Conservation (phyloP, 257 asterid genomes). For the Forsythia suspensa region DNA sequence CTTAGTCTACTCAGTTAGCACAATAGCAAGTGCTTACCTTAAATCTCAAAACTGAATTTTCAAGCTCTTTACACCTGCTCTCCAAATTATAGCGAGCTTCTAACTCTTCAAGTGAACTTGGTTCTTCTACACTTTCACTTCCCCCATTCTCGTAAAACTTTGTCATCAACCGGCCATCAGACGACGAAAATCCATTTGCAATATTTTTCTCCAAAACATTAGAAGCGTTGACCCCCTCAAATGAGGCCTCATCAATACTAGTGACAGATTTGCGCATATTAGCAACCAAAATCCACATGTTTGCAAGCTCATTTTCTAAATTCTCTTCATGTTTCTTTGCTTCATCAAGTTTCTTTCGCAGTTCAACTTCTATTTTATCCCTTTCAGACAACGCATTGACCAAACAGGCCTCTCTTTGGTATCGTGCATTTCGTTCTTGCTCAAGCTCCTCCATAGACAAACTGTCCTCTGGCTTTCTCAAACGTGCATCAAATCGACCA, state of each 20-base stretch:
- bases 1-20: background rate
- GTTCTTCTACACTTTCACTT: conserved; percentile 24
- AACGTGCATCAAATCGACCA: conserved; percentile 32
- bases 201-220: conserved; percentile 20
- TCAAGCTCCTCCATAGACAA: conserved; percentile 64
- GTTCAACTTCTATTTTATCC: conserved; percentile 68
- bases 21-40: conserved; percentile 38
- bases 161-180: conserved; percentile 24
- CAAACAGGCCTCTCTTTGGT: conserved; percentile 77
- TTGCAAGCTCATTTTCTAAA: conserved; percentile 66
- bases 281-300: conserved; percentile 63
- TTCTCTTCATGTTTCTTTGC: conserved; percentile 63
- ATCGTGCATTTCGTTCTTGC: conserved; percentile 58
- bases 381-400: conserved; percentile 80
- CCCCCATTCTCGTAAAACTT: conserved; percentile 24
- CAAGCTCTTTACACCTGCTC: conserved; percentile 38
- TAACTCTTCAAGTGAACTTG: conserved; percentile 37
- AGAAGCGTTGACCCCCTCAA: conserved; percentile 22
- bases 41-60: conserved; percentile 32
- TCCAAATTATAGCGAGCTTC: conserved; percentile 37
- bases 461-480: conserved; percentile 41
- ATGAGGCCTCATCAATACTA: conserved; percentile 24
- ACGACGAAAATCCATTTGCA: conserved; percentile 26
- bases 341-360: conserved; percentile 67
- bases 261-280: conserved; percentile 43